Evolutionary conservation across 2,329 filamentous ascomycete species (phyloP), one percentile per base, ranked within the genome.

Genomic region (Sarocladiaceae sp.): DNA sequence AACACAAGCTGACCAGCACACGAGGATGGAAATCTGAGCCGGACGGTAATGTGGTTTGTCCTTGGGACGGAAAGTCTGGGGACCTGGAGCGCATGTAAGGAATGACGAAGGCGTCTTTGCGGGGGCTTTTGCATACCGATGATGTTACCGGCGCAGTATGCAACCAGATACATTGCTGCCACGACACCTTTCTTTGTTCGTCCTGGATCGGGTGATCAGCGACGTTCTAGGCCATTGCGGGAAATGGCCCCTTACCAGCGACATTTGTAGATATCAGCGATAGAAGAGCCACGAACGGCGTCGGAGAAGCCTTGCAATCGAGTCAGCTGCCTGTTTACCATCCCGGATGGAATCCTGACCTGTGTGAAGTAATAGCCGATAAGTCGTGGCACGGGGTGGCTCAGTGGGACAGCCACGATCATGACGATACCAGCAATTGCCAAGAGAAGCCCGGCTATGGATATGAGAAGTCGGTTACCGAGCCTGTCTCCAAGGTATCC

Each of bases 301-400:
- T 47, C 3, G 47, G 41, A 15, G 3, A 16, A 19, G 18, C 44
- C 12, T 41, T n/a, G n/a, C n/a, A n/a, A 15, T 29, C 11, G 7
- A 7, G 37, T 41, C n/a, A 41, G 37, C 29, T 24, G n/a, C 18
- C 19, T 26, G 6, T 41, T 27, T 29, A 16, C 13, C n/a, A 6
- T 29, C 18, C 6, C 23, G 6, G 13, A 26, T 5, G 3, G 37
- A 23, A 47, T 35, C 53, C 23, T 7, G 9, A 41, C 37, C 37
- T 77, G 72, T 0, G 77, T 82, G 42, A 86, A 62, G 59, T 85
- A 86, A 57, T 82, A 85, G 0, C 79, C 80, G 2, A 79, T 70
- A 10, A 84, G 65, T 19, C 47, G 35, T 4, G 44, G 47, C 0
- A 77, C 69, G 10, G 80, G 82, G 2, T 64, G 67, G 48, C 73